phyloP scores from a whole-genome alignment of 2,329 filamentous ascomycete species.

The Calonectria multiphialidica region DNA sequence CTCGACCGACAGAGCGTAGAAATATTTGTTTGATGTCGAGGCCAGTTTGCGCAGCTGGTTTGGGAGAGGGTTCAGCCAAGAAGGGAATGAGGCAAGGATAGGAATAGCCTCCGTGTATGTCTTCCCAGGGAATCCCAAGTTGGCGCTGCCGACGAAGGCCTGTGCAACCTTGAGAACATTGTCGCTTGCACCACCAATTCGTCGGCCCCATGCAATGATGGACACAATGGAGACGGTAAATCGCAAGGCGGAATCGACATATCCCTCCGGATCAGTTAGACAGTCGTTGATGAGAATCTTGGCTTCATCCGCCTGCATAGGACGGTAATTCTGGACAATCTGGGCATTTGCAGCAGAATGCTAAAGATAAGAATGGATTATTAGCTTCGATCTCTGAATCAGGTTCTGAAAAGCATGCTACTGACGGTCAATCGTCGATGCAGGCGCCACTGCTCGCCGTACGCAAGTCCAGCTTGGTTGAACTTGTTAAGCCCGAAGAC shows the following conservation, averaged over 20 bases:
- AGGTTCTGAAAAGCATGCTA: not conserved
- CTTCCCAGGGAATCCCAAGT: conserved; percentile 22
- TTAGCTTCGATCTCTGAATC: not conserved
- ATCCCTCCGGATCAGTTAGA: conserved; percentile 3
- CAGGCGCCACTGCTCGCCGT: conserved; percentile 18
- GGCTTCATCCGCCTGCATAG: conserved; percentile 9
- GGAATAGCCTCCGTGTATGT: conserved; percentile 24
- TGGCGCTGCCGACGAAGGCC: conserved; percentile 25
- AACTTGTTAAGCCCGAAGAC: conserved; percentile 22
- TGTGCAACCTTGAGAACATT: conserved; percentile 23
- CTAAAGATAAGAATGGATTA: not conserved
- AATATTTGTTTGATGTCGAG: conserved; percentile 19
- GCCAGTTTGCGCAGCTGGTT: conserved; percentile 14
- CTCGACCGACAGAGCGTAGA: conserved; percentile 17
- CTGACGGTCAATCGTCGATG: conserved; percentile 19
- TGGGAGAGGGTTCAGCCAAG: conserved; percentile 16
- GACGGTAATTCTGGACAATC: conserved; percentile 16
- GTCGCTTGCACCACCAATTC: not conserved
- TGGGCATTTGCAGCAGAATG: conserved; percentile 19
- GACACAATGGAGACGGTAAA: conserved; percentile 25
- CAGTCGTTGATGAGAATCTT: conserved; percentile 12
- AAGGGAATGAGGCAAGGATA: conserved; percentile 4
- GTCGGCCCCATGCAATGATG: conserved; percentile 20
- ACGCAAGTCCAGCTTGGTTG: conserved; percentile 20
- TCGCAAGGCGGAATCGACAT: conserved; percentile 9